Evolutionary conservation across 495 filamentous ascomycete species (phyloP).

Genomic region (Chlorociboria aeruginascens): DNA sequence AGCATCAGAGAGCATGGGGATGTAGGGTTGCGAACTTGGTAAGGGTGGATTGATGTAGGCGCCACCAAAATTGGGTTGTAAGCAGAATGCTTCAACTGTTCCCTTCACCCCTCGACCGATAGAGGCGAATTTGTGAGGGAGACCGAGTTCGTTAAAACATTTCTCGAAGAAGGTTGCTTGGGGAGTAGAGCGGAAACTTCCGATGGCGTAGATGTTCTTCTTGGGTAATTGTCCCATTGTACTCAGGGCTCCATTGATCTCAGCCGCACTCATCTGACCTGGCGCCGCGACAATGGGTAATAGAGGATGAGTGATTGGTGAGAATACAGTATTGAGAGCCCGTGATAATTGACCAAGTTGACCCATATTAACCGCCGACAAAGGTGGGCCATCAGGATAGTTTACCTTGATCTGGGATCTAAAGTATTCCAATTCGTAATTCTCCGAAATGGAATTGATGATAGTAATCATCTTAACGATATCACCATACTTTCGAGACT

Average conservation of each 20-base stretch:
- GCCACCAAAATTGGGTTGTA: conserved; percentile 62
- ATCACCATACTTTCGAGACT: conserved; percentile 63
- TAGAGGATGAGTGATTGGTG: conserved; percentile 73
- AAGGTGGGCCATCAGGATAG: conserved; percentile 48
- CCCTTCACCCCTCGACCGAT: conserved; percentile 56
- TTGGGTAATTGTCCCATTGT: conserved; percentile 72
- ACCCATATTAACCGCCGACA: conserved; percentile 83
- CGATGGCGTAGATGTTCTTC: conserved; percentile 68
- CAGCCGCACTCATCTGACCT: conserved; percentile 69
- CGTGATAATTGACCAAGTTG: conserved; percentile 71
- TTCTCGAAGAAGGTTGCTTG: conserved; percentile 80
- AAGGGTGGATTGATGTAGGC: conserved; percentile 67
- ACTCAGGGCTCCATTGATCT: conserved; percentile 68
- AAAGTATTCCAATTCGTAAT: conserved; percentile 83
- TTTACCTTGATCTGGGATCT: conserved; percentile 58
- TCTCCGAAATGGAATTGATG: conserved; percentile 64
- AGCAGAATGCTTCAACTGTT: conserved; percentile 51
- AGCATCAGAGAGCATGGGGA: conserved; percentile 57
- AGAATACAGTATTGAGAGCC: conserved; percentile 71
- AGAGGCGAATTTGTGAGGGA: conserved; percentile 70
- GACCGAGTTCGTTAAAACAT: conserved; percentile 74
- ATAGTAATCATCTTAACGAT: conserved; percentile 85
- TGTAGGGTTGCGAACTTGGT: conserved; percentile 36
- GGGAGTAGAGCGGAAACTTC: conserved; percentile 54
- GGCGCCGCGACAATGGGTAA: conserved; percentile 76